Percentiles rank a stretch among this genome's conserved stretches.
Conservation (phyloP, 2,329 filamentous ascomycete species). For the Neofusicoccum kwambonambiense region DNA sequence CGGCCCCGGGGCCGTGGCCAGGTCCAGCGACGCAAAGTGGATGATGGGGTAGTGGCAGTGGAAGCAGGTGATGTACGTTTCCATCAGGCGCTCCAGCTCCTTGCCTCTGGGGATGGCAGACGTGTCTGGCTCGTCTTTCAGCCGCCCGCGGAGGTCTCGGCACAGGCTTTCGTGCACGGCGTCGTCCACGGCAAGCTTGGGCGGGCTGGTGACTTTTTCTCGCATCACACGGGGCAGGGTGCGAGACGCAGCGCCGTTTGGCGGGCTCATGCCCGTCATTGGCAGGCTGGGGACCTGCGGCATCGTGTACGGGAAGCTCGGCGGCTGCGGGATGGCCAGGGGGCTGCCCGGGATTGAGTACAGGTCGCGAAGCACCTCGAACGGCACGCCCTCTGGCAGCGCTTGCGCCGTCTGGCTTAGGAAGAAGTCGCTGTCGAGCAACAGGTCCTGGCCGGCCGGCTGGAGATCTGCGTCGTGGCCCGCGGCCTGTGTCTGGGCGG, state of each 20-base stretch:
- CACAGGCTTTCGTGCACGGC: neutral
- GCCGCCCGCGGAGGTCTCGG: neutral
- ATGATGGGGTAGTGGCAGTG: constrained; percentile 35
- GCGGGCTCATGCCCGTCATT: neutral
- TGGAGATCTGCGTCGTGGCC: too few relatives aligned
- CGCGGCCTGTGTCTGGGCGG: neutral
- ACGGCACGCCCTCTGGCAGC: neutral
- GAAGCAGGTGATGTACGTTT: constrained; percentile 33
- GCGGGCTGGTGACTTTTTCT: neutral
- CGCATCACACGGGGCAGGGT: neutral
- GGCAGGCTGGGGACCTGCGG: neutral
- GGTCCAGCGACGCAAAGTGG: constrained; percentile 33
- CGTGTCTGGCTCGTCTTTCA: constrained; percentile 6
- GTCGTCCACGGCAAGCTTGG: neutral
- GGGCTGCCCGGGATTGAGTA: neutral
- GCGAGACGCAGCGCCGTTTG: neutral
- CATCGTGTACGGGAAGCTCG: neutral
- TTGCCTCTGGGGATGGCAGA: constrained; percentile 21
- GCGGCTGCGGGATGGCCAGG: neutral
- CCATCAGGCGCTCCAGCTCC: constrained; percentile 29
- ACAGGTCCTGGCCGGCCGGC: neutral
- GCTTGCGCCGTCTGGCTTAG: neutral
- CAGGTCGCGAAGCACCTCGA: neutral
- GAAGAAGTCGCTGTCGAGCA: neutral
- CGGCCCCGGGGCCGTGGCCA: constrained; percentile 27